Base-by-base conservation (phyloP, 129 eudicot genomes). In the Silybum marianum region DNA sequence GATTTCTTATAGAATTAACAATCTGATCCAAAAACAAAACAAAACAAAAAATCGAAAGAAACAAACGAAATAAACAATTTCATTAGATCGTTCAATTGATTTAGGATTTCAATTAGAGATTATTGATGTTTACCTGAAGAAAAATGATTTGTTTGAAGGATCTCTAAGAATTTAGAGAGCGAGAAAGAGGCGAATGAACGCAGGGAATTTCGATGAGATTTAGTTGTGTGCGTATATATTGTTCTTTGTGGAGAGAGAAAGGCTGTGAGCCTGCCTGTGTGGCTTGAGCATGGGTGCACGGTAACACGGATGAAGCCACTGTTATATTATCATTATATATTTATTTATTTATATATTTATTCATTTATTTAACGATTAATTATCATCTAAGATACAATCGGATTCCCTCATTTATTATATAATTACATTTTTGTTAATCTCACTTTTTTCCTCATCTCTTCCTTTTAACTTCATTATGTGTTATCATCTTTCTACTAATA, bases 151-250 rank as follows among this genome's bases (percentile, higher is more conserved):
- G 72, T 70, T 79, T 65, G 81, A 79, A 70, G 83, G 76, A 82
- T 82, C 81, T 82, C 22, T 76, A 24, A 39, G 84, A 80, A 72
- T 72, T 80, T 69, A 68, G 81, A 82, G 34, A 81, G 79, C 72
- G 84, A 81, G 74, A 81, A 77, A 75, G 81, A 78, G 79, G 86
- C 86, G 82, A 83, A 69, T 25, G 75, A 51, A 65, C 68, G 86
- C 77, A 83, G 82, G 77, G 83, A 79, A 77, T 72, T 83, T 82
- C 69, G 83, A 83, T 78, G 86, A 83, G 86, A 83, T 83, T 83
- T 83, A 74, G 86, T 76, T 81, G 86, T 84, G 75, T 88, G 82
- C 84, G 73, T 80, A 72, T 75, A 58, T 82, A 67, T 74, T 51
- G 76, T 71, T 74, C 22, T 36, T 23, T 63, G 72, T 73, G 73